These are phyloP conservation scores for Trichoderma sp. DNA, from an alignment of 2,329 filamentous ascomycete genomes.

Conservation along the genomic window DNA sequence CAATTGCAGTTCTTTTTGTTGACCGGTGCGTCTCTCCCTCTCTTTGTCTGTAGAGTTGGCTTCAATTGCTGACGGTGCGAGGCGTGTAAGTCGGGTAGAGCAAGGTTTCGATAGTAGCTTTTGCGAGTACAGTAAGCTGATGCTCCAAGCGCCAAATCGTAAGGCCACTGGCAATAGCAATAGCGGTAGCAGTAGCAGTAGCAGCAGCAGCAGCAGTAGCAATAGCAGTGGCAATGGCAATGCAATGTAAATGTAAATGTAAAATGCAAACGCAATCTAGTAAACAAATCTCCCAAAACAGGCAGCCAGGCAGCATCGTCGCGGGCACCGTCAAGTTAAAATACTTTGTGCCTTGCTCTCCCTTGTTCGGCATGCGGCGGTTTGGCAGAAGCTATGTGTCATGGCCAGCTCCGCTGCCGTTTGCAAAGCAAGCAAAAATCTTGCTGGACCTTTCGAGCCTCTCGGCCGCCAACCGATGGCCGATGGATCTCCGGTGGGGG, in stretches of 20 bases:
- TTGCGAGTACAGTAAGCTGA: constrained; percentile 15
- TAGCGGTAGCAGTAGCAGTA: too few species aligned
- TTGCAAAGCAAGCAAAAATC: background rate
- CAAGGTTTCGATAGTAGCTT: constrained; percentile 10
- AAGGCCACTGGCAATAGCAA: background rate
- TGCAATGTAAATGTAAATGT: background rate
- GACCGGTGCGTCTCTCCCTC: background rate
- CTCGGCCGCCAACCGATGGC: constrained; percentile 16
- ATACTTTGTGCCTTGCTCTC: background rate
- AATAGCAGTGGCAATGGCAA: too few species aligned
- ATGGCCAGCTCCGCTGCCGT: background rate
- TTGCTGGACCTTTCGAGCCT: background rate
- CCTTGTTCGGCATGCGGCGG: constrained; percentile 17
- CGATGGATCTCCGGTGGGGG: constrained; percentile 17
- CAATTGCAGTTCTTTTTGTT: background rate
- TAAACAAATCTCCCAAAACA: constrained; percentile 14
- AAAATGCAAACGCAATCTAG: background rate
- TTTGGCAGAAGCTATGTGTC: constrained; percentile 18
- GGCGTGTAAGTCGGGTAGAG: background rate
- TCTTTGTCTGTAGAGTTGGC: background rate
- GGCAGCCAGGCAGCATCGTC: background rate
- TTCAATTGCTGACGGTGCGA: background rate
- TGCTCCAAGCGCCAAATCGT: background rate
- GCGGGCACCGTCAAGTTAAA: constrained; percentile 11
- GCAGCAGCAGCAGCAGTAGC: too few species aligned